Evolutionary conservation across 352 stramenopile species (phyloP), one percentile per base, ranked within the genome.

Genomic region (Phytophthora hybrid): DNA sequence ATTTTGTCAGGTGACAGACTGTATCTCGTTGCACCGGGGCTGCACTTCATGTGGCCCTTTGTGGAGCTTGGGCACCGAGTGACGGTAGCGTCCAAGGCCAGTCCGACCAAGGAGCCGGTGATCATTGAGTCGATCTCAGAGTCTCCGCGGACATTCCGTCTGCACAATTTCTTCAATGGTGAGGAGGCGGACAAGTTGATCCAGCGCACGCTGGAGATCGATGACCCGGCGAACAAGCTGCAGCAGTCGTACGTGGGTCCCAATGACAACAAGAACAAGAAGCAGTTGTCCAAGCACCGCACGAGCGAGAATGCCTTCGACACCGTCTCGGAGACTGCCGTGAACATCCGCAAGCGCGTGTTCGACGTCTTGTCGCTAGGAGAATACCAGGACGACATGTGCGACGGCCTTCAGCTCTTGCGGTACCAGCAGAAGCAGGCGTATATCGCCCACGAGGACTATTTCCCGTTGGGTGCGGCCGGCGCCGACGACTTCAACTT

Each of bases 361-460:
- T 98, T 98, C 58, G 82, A 98, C 49, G 73, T 98, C 57, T 83
- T 99, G 13, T 90, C 92, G n/a, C 88, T 99, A 61, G 87, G 90
- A 47, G 76, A 85, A 44, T 99, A 98, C 79, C 63, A 92, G 29
- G 89, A 98, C 23, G 90, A 90, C 26, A 95, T 97, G 82, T 95
- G 91, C 37, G 97, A 99, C 76, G 97, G 97, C 13, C 87, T 99
- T 19, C 96, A 99, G 77, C 85, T 99, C 60, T 81, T 99, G 60
- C 87, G 95, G 26, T 99, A 99, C 86, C 93, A 98, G 73, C 84
- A 96, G 61, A 98, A 94, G 66, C 96, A 97, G 59, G 97, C 95
- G 16, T 99, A 99, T 66, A 96, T 96, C 59, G 79, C 90, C 16
- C 97, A 99, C 84, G 87, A 92, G 31, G 97, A 99, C 89, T 99